Evolutionary conservation across 225 moss, liverwort and hornwort species (phyloP).

Genomic region (Pseudisothecium myosuroides): DNA sequence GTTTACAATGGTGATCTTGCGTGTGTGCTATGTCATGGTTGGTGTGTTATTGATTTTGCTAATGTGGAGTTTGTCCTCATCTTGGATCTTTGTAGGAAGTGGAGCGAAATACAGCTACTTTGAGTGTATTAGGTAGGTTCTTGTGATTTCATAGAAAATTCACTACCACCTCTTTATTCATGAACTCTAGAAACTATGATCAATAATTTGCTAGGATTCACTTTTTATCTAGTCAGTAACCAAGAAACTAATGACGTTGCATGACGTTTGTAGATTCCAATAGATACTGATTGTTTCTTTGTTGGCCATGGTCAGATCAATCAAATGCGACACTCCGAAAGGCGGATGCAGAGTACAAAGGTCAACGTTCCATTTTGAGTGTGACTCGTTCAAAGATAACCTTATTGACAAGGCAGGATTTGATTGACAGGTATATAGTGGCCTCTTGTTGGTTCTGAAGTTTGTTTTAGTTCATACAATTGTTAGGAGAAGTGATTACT

Average conservation of each 20-base stretch:
- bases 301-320: constrained; percentile 15
- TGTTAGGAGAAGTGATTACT: neutral
- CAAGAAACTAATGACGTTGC: neutral
- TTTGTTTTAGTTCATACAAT: neutral
- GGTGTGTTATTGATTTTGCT: neutral
- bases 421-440: constrained; percentile 30
- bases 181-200: neutral
- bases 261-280: neutral
- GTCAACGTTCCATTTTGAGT: constrained; percentile 35
- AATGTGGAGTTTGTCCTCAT: neutral
- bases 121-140: constrained; percentile 65
- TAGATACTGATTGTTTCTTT: neutral
- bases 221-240: neutral
- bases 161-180: neutral
- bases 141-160: neutral
- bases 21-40: neutral
- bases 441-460: neutral
- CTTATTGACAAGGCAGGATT: constrained; percentile 35
- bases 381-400: constrained; percentile 27
- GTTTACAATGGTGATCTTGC: neutral
- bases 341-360: constrained; percentile 40
- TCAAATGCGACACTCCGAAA: constrained; percentile 32
- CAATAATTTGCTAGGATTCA: neutral
- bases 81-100: constrained; percentile 54
- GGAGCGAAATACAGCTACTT: constrained; percentile 74